Evolutionary conservation across 75 land plant species (phyloP).

Genomic region (Sequoia sempervirens): DNA sequence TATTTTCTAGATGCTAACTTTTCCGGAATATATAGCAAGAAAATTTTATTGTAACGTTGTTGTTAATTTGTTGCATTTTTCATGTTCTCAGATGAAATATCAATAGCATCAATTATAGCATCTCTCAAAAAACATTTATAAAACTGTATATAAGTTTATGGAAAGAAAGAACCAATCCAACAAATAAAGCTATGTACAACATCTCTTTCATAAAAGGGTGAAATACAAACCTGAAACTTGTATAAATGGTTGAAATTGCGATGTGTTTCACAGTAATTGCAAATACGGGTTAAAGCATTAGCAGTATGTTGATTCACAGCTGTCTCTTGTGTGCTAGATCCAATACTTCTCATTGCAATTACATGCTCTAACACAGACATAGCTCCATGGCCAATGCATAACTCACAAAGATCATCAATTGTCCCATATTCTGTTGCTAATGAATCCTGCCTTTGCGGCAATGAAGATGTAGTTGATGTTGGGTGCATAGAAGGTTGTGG

Average conservation of each 20-base stretch:
- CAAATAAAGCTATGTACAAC: not conserved
- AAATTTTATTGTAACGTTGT: too few species aligned
- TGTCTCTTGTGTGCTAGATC: slow-evolving; percentile 35
- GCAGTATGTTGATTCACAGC: slow-evolving; percentile 54
- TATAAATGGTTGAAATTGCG: slow-evolving; percentile 94
- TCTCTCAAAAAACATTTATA: not conserved
- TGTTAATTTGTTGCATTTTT: not conserved
- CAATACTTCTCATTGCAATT: slow-evolving; percentile 46
- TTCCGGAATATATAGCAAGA: not conserved
- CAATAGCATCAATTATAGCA: not conserved
- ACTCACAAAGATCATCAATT: slow-evolving; percentile 87
- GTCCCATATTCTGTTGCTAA: slow-evolving; percentile 95
- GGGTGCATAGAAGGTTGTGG: slow-evolving; percentile 44
- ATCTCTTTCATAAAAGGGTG: not conserved
- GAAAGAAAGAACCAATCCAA: not conserved
- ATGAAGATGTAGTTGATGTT: slow-evolving; percentile 43
- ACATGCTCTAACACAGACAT: slow-evolving; percentile 72
- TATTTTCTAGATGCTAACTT: not conserved
- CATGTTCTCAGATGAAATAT: too few species aligned
- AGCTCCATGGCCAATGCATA: slow-evolving; percentile 90
- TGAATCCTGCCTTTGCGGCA: slow-evolving; percentile 72
- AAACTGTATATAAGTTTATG: not conserved
- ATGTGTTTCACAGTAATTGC: slow-evolving; percentile 87
- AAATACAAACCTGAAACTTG: slow-evolving; percentile 74
- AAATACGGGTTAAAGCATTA: slow-evolving; percentile 74